Percentiles rank a stretch among this genome's conserved stretches.
Evolutionary conservation across 2,329 filamentous ascomycete genomes (phyloP).

Genomic region (Pestalotiopsis sp.): DNA sequence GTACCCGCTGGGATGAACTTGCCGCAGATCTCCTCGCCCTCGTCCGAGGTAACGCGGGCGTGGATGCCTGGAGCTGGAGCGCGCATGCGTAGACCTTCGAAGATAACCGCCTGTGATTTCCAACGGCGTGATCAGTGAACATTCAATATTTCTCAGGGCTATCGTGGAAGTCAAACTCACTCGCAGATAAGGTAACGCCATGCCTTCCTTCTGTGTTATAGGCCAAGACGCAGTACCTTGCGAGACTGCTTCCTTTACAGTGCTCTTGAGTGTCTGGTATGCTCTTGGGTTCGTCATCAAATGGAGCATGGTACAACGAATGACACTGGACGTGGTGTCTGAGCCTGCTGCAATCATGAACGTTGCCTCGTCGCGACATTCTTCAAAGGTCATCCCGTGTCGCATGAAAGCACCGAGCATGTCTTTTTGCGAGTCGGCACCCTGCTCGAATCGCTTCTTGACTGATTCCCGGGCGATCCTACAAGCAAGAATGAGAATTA

Average conservation of each 20-base stretch:
- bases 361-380: constrained; percentile 33
- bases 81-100: constrained; percentile 40
- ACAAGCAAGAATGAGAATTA: not conserved
- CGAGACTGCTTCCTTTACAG: constrained; percentile 40
- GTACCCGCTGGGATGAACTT: constrained; percentile 39
- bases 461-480: not conserved
- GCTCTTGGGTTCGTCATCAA: constrained; percentile 48
- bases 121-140: not conserved
- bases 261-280: constrained; percentile 45
- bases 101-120: constrained; percentile 35
- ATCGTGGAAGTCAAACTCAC: not conserved
- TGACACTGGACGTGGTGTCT: constrained; percentile 53
- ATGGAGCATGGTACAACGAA: constrained; percentile 50
- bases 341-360: constrained; percentile 39
- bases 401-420: constrained; percentile 33
- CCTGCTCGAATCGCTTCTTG: constrained; percentile 10
- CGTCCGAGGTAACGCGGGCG: constrained; percentile 22
- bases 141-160: not conserved
- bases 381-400: constrained; percentile 29
- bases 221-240: constrained; percentile 34
- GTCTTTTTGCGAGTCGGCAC: not conserved
- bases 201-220: constrained; percentile 33
- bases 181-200: constrained; percentile 36
- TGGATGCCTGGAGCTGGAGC: constrained; percentile 35
- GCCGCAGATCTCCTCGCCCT: constrained; percentile 30